Evolutionary conservation across 352 stramenopile species (phyloP).

Genomic region (Phytophthora citricola): DNA sequence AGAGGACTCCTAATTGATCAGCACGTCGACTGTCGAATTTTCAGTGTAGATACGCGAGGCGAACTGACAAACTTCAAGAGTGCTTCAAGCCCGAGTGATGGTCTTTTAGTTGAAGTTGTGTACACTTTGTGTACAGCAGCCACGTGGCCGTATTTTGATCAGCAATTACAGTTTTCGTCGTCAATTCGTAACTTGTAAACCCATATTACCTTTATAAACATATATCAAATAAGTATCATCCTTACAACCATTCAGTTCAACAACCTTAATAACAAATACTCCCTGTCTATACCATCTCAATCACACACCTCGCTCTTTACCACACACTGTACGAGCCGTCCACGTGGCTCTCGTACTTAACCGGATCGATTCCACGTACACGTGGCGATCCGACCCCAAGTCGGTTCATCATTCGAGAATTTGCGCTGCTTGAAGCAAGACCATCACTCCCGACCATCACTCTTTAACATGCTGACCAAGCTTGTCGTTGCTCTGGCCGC

Average conservation of each 20-base stretch:
- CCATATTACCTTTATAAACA: neutral
- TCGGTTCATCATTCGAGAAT: constrained; percentile 37
- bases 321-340: constrained; percentile 8
- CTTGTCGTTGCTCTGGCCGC: constrained; percentile 61
- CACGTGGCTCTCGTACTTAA: constrained; percentile 34
- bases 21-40: no score
- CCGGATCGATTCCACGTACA: constrained; percentile 11
- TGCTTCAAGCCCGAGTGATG: neutral
- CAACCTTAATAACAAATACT: neutral
- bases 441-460: constrained; percentile 22
- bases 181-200: constrained; percentile 6
- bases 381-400: constrained; percentile 36
- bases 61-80: neutral
- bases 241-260: neutral
- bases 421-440: constrained; percentile 30
- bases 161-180: constrained; percentile 15
- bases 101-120: constrained; percentile 23
- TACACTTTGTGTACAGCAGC: constrained; percentile 18
- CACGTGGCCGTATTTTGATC: constrained; percentile 17
- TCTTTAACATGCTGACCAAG: constrained; percentile 68
- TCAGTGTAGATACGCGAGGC: neutral
- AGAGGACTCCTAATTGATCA: no score
- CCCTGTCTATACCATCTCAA: neutral
- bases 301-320: neutral
- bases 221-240: neutral